These are phyloP conservation scores for Xylaria intraflava DNA, from an alignment of 495 filamentous ascomycete genomes.

Conservation along the genomic window DNA sequence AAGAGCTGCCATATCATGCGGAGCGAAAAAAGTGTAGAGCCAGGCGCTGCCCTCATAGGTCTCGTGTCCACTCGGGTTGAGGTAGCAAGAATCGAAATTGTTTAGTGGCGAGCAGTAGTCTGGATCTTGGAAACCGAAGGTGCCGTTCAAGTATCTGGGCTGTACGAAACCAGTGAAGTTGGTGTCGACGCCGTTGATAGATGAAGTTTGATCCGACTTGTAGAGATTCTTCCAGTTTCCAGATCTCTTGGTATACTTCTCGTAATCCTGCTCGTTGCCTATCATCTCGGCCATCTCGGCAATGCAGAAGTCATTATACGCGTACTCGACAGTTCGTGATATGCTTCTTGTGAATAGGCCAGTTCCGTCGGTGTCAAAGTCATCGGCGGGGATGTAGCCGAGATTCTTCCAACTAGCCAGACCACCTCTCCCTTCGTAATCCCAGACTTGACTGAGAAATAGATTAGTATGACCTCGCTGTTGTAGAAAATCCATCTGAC, in stretches of 20 bases:
- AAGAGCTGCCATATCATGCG: conserved; percentile 56
- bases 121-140: conserved; percentile 60
- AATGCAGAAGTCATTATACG: conserved; percentile 67
- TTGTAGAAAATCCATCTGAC: background rate
- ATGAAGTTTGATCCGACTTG: conserved; percentile 51
- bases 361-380: conserved; percentile 54
- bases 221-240: conserved; percentile 60
- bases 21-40: conserved; percentile 60
- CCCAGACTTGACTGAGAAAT: conserved; percentile 45
- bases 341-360: conserved; percentile 59
- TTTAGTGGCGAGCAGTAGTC: conserved; percentile 37
- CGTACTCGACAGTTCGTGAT: conserved; percentile 65
- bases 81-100: conserved; percentile 50
- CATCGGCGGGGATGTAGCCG: conserved; percentile 56
- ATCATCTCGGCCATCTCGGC: conserved; percentile 51
- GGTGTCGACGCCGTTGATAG: conserved; percentile 49
- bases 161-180: conserved; percentile 61
- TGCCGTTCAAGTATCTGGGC: conserved; percentile 52
- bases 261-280: conserved; percentile 46
- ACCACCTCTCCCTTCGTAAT: conserved; percentile 60
- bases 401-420: conserved; percentile 56
- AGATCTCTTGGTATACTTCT: conserved; percentile 51
- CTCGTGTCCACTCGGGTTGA: conserved; percentile 52
- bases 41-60: conserved; percentile 61
- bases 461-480: background rate